Percentiles rank a stretch among this genome's conserved stretches.
Conservation (phyloP, 164 flowering plant species). For the Paratinospora sagittata region DNA sequence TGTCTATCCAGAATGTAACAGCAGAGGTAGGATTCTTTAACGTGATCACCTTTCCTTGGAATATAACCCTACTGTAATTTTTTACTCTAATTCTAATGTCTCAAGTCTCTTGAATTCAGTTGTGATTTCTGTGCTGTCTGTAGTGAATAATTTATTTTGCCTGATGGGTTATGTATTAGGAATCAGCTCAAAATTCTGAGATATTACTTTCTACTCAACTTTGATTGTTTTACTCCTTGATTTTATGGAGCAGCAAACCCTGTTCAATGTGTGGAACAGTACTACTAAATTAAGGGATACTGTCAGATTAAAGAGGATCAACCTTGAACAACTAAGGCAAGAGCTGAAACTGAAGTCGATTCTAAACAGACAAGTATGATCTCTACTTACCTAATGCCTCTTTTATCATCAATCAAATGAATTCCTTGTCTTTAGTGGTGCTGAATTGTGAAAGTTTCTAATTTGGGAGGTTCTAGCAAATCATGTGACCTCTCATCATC, state of each 20-base stretch:
- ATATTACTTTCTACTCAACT: background rate
- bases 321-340: background rate
- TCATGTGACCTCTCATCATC: background rate
- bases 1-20: constrained; percentile 42
- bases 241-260: background rate
- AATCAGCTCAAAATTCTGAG: background rate
- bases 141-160: background rate
- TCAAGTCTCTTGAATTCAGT: background rate
- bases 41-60: background rate
- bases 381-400: background rate
- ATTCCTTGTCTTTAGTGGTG: no score
- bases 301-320: background rate
- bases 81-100: background rate
- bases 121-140: background rate
- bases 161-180: background rate
- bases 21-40: constrained; percentile 58
- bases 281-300: constrained; percentile 3
- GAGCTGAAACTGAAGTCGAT: background rate
- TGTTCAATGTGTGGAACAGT: constrained; percentile 3
- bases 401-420: no score
- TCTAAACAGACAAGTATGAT: constrained; percentile 2
- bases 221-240: background rate
- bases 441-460: background rate
- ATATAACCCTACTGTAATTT: background rate
- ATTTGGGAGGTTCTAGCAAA: background rate